Evolutionary conservation across 2,329 filamentous ascomycete genomes (phyloP), one percentile per base, ranked within the genome.

Genomic region (Harringtonia aguacate): DNA sequence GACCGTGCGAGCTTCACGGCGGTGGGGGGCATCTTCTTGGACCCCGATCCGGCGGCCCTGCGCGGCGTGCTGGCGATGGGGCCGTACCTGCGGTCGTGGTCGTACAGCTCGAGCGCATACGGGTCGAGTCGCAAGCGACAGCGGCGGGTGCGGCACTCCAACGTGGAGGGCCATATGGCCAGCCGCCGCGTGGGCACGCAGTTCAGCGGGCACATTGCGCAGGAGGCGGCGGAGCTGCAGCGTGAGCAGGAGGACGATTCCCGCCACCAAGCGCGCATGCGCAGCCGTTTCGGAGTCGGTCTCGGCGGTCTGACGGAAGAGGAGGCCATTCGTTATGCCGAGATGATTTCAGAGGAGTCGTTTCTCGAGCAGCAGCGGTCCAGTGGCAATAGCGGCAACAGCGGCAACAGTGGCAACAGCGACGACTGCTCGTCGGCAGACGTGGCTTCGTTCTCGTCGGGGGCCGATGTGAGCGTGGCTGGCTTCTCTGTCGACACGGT

Each of bases 21-120:
- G 24, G 87, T 86, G 3, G 82, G 88, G 2, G 86, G 88, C 14
- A 84, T 97, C 43, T 81, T 75, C 48, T 72, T 98, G 2, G 92
- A 98, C 54, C 85, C 90, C 0, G 87, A 97, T 55, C 78, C 92
- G 21, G 89, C 87, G 0, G 71, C 84, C 1, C 73, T 98, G 14
- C 81, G 90, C 30, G 92, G 92, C 7, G 79, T 95, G 48, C 81
- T 95, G 1, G 84, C 89, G 1, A 79, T 95, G 41, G 92, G 92
- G 12, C 85, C 84, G 0, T 84, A 90, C 55, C 66, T 98, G 17
- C 84, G 87, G 13, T 97, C 88, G 60, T 98, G 92, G 92, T 81
- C 85, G 4, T 97, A 94, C 59, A 94, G 86, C 60, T 90, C 88
- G 10, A 82, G 82, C 1, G 39, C 43, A 29, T 80, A 87, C 48